These are phyloP conservation scores for Fusarium paranaense DNA, from an alignment of 2,329 filamentous ascomycete genomes.

Conservation along the genomic window DNA sequence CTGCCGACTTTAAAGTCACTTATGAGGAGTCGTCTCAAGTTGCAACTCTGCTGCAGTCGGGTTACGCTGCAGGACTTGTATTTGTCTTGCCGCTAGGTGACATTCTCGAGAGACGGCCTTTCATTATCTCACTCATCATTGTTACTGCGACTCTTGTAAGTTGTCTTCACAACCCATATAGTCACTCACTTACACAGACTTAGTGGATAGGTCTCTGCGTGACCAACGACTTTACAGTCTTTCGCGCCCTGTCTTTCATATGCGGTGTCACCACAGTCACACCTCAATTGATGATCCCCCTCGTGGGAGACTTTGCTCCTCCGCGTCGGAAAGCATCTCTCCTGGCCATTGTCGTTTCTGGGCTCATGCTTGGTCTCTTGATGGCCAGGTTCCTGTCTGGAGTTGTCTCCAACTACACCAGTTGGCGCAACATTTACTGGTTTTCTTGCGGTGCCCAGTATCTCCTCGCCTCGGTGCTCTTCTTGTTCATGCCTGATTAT, in stretches of 20 bases:
- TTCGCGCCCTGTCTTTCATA: constrained; percentile 78
- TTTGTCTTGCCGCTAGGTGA: constrained; percentile 84
- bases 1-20: constrained; percentile 75
- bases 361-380: constrained; percentile 80
- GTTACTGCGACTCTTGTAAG: constrained; percentile 76
- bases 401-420: constrained; percentile 77
- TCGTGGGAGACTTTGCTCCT: constrained; percentile 83
- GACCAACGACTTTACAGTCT: constrained; percentile 72
- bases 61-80: constrained; percentile 79
- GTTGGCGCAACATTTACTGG: constrained; percentile 86
- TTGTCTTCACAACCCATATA: constrained; percentile 1
- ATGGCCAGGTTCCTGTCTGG: constrained; percentile 81
- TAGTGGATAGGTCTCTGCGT: constrained; percentile 78
- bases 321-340: constrained; percentile 74
- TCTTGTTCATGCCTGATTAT: constrained; percentile 83
- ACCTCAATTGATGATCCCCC: constrained; percentile 81
- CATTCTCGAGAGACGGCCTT: constrained; percentile 73
- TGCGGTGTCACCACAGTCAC: constrained; percentile 84
- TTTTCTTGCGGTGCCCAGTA: constrained; percentile 78
- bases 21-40: constrained; percentile 76
- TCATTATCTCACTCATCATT: constrained; percentile 74
- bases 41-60: constrained; percentile 82
- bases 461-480: constrained; percentile 73
- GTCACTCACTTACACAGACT: neutral
- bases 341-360: constrained; percentile 80